Evolutionary conservation across 441 rosid species (phyloP), one percentile per base, ranked within the genome.

Genomic region (Syzygium malaccense): DNA sequence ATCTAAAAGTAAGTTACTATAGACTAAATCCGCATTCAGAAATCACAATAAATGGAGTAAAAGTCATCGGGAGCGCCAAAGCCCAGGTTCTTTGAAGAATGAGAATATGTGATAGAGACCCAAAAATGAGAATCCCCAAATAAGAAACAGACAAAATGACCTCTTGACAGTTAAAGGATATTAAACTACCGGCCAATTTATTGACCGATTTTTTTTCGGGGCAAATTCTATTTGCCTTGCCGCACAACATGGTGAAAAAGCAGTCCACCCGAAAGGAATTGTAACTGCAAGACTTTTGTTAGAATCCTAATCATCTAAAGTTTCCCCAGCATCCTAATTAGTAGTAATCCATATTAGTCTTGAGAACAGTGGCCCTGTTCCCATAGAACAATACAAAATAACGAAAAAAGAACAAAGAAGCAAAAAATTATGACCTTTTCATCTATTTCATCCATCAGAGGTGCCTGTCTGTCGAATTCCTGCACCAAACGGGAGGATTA

Each of bases 391-490:
- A 26, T 25, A 25, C 30, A 18, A 20, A 7, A 28, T 33, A 41
- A 13, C 17, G 64, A 51, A 7, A 57, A 64, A 53, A 57, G 30
- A 45, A 37, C 23, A 85, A 4, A 58, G 86, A 66, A 60, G 15
- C 32, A 41, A 11, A 53, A 41, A 11, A 37, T 19, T 62, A 55
- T 60, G 80, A 94, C 97, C 95, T 95, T 94, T 37, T 91, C 92
- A 88, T 94, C 95, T 45, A 93, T 94, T 89, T 95, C 95, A 91
- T 94, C 95, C 93, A 94, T 91, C 66, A 95, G 87, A 58, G 94
- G 95, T 84, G 88, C 92, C 90, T 95, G 96, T 58, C 95, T 88
- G 92, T 95, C 95, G 14, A 94, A 33, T 90, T 95, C 95, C 94
- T 95, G 93, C 86, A 86, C 86, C 83, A 71, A 78, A 14, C 62